These are phyloP conservation scores for Zygoascus meyerae DNA, from an alignment of 1,139 yeast genomes.

Conservation along the genomic window DNA sequence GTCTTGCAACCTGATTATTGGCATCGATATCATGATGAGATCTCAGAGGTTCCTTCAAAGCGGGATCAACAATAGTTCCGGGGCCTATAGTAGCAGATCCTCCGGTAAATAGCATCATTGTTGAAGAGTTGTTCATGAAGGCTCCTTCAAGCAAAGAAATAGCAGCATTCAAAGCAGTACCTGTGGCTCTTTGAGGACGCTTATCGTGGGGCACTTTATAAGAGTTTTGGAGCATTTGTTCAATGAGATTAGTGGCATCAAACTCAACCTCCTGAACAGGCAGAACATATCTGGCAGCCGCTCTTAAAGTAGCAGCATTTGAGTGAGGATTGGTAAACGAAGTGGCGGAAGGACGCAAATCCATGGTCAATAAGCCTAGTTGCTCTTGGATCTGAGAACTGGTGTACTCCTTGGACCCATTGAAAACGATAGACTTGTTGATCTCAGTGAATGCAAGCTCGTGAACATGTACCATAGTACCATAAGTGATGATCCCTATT, in stretches of 20 bases:
- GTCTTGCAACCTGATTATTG: slow-evolving; percentile 56
- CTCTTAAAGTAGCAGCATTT: slow-evolving; percentile 14
- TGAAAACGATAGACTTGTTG: slow-evolving; percentile 42
- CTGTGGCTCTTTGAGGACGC: slow-evolving; percentile 57
- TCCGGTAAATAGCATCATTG: slow-evolving; percentile 57
- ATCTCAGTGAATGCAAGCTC: slow-evolving; percentile 43
- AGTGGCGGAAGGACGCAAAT: slow-evolving; percentile 25
- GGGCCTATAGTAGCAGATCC: slow-evolving; percentile 92
- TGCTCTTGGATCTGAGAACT: slow-evolving; percentile 46
- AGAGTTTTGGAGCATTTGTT: slow-evolving; percentile 47
- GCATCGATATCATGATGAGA: slow-evolving; percentile 89
- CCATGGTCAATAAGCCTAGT: slow-evolving; percentile 48
- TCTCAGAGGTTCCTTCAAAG: slow-evolving; percentile 85
- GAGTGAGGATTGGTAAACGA: slow-evolving; percentile 13
- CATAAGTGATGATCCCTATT: slow-evolving; percentile 51
- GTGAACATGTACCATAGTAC: slow-evolving; percentile 60
- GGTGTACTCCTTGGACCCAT: slow-evolving; percentile 53
- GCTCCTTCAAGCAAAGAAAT: slow-evolving; percentile 45
- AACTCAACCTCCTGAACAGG: slow-evolving; percentile 47
- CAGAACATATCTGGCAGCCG: slow-evolving; percentile 28
- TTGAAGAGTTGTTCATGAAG: slow-evolving; percentile 50
- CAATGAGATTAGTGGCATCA: slow-evolving; percentile 48
- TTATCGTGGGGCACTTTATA: slow-evolving; percentile 45
- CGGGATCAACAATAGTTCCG: slow-evolving; percentile 80
- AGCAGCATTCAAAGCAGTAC: slow-evolving; percentile 62